Conservation (phyloP, 345 rosid genomes). For the Ailanthus altissimus region DNA sequence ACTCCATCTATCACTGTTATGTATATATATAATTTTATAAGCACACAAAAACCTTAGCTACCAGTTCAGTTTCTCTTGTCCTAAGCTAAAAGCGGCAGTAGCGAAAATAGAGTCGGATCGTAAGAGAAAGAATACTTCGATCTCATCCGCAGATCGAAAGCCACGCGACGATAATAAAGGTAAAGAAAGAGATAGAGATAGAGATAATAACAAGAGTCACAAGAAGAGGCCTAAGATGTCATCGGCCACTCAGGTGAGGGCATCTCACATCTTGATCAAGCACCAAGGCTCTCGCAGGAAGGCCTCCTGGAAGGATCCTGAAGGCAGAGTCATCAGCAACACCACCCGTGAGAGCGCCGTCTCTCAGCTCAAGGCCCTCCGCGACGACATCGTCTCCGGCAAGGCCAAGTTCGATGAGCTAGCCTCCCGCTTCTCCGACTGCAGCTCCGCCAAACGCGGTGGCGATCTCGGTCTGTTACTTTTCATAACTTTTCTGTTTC, state of each 20-base stretch:
- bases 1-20: not conserved
- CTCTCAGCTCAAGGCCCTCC: conserved; percentile 66
- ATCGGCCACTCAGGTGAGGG: conserved; percentile 59
- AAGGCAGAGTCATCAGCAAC: conserved; percentile 66
- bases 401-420: conserved; percentile 75
- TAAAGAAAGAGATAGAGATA: conserved; percentile 22
- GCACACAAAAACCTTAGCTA: not conserved
- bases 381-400: conserved; percentile 78
- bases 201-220: conserved; percentile 27
- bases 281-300: conserved; percentile 92
- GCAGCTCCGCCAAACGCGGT: conserved; percentile 98
- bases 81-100: not conserved
- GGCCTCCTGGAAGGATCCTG: conserved; percentile 98
- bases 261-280: conserved; percentile 90
- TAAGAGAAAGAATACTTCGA: conserved; percentile 49
- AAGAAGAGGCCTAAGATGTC: conserved; percentile 46
- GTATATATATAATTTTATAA: not conserved
- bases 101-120: conserved; percentile 65
- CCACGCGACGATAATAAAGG: not conserved
- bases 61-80: not conserved
- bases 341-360: conserved; percentile 74
- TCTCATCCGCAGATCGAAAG: conserved; percentile 46
- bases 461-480: conserved; percentile 79
- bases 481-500: too few species aligned
- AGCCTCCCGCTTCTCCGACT: conserved; percentile 79